phyloP scores from a whole-genome alignment of 2,329 filamentous ascomycete species.

The Aspergillus sp. region DNA sequence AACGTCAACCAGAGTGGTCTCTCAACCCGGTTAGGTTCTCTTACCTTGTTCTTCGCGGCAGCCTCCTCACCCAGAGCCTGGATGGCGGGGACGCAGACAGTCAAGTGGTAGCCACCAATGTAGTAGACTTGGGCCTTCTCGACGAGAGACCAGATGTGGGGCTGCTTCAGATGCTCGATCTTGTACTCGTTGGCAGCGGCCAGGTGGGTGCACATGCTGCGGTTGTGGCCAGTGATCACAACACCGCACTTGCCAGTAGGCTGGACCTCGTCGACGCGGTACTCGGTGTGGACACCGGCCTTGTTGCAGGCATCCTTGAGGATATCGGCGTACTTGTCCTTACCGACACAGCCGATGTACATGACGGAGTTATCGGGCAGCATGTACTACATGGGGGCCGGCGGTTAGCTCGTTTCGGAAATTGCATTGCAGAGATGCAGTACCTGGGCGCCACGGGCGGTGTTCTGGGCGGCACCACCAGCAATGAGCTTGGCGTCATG shows the following conservation, averaged over 20 bases:
- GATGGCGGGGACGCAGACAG: slow-evolving; percentile 88
- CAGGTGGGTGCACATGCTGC: slow-evolving; percentile 90
- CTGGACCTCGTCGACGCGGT: slow-evolving; percentile 80
- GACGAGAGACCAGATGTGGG: slow-evolving; percentile 87
- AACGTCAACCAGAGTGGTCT: too few species aligned
- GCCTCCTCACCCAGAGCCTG: slow-evolving; percentile 88
- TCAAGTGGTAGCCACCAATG: slow-evolving; percentile 95
- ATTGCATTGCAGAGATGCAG: slow-evolving; percentile 1
- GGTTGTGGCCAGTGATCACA: slow-evolving; percentile 94
- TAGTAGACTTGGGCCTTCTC: slow-evolving; percentile 88
- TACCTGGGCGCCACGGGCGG: slow-evolving; percentile 84
- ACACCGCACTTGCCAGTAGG: slow-evolving; percentile 94
- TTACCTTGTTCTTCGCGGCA: slow-evolving; percentile 78
- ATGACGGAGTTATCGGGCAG: slow-evolving; percentile 85
- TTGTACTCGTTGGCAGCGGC: slow-evolving; percentile 97
- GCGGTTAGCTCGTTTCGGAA: not conserved
- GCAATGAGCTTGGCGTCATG: slow-evolving; percentile 92
- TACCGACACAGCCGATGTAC: slow-evolving; percentile 89
- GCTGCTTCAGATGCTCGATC: slow-evolving; percentile 85
- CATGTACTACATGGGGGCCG: slow-evolving; percentile 63
- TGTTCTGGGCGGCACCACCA: slow-evolving; percentile 96
- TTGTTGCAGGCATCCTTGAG: slow-evolving; percentile 81
- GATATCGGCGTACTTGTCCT: slow-evolving; percentile 92
- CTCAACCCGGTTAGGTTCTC: slow-evolving; percentile 6
- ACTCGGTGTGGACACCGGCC: slow-evolving; percentile 89